Conservation (phyloP, 495 filamentous ascomycete species). For the Penicillium bialowiezense region DNA sequence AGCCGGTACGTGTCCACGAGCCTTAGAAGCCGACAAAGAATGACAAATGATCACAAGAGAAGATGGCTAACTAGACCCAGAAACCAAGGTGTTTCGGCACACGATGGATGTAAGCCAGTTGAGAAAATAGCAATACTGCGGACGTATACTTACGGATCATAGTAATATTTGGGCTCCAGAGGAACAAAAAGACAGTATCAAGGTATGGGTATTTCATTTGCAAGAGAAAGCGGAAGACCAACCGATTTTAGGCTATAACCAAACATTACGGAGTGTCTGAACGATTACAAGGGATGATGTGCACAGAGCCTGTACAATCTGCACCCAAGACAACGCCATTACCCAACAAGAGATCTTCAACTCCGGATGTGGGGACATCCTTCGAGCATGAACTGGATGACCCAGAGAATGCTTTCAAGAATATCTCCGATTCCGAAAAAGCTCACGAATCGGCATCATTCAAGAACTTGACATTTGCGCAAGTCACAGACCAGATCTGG, state of each 20-base stretch:
- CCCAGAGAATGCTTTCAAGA: slow-evolving; percentile 33
- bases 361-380: slow-evolving; percentile 6
- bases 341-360: slow-evolving; percentile 13
- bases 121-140: neutral
- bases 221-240: neutral
- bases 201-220: slow-evolving; percentile 20
- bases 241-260: slow-evolving; percentile 30
- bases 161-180: slow-evolving; percentile 75
- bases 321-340: slow-evolving; percentile 11
- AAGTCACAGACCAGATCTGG: slow-evolving; percentile 61
- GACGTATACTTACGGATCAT: slow-evolving; percentile 8
- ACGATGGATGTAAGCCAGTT: slow-evolving; percentile 65
- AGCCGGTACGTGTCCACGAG: slow-evolving; percentile 31
- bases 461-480: slow-evolving; percentile 36
- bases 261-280: slow-evolving; percentile 65
- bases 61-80: slow-evolving; percentile 14
- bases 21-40: neutral
- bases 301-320: slow-evolving; percentile 46
- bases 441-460: slow-evolving; percentile 25
- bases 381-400: slow-evolving; percentile 23
- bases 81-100: slow-evolving; percentile 43
- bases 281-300: slow-evolving; percentile 64
- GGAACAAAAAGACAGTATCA: slow-evolving; percentile 53
- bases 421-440: slow-evolving; percentile 20
- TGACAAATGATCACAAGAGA: neutral